Evolutionary conservation across 1,139 yeast species (phyloP).

Genomic region (Meyerozyma elateridarum): DNA sequence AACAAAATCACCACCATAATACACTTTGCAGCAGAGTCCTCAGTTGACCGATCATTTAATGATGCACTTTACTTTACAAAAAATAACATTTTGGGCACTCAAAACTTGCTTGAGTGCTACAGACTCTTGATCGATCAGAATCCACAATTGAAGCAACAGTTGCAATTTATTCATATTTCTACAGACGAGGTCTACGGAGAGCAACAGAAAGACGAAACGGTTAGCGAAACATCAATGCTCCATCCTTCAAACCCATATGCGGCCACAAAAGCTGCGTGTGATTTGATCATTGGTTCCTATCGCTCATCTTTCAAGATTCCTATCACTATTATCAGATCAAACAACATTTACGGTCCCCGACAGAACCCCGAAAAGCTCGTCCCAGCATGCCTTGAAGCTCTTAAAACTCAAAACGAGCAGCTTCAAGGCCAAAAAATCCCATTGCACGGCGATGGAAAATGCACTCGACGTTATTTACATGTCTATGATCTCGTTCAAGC

Average conservation of each 20-base stretch:
- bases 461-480: slow-evolving; percentile 45
- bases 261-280: slow-evolving; percentile 56
- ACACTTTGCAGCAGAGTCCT: slow-evolving; percentile 57
- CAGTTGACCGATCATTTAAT: slow-evolving; percentile 51
- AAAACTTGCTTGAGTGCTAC: slow-evolving; percentile 43
- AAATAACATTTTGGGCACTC: slow-evolving; percentile 49
- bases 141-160: slow-evolving; percentile 5
- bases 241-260: slow-evolving; percentile 59
- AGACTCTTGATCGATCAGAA: slow-evolving; percentile 12
- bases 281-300: slow-evolving; percentile 47
- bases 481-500: slow-evolving; percentile 47
- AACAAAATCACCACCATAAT: slow-evolving; percentile 33
- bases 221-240: slow-evolving; percentile 34
- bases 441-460: slow-evolving; percentile 47
- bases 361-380: slow-evolving; percentile 58
- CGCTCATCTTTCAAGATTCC: slow-evolving; percentile 41
- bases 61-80: slow-evolving; percentile 42
- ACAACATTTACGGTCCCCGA: slow-evolving; percentile 53
- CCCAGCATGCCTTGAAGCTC: slow-evolving; percentile 26
- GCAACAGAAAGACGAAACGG: slow-evolving; percentile 15
- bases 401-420: slow-evolving; percentile 12
- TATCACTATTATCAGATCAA: slow-evolving; percentile 42
- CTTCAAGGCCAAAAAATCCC: slow-evolving; percentile 18
- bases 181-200: slow-evolving; percentile 64
- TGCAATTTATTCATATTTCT: slow-evolving; percentile 45